A percentile compares a stretch with the other conserved stretches of the same genome.
Conservation (phyloP, 495 filamentous ascomycete species). For the Chaetomium tenue region DNA sequence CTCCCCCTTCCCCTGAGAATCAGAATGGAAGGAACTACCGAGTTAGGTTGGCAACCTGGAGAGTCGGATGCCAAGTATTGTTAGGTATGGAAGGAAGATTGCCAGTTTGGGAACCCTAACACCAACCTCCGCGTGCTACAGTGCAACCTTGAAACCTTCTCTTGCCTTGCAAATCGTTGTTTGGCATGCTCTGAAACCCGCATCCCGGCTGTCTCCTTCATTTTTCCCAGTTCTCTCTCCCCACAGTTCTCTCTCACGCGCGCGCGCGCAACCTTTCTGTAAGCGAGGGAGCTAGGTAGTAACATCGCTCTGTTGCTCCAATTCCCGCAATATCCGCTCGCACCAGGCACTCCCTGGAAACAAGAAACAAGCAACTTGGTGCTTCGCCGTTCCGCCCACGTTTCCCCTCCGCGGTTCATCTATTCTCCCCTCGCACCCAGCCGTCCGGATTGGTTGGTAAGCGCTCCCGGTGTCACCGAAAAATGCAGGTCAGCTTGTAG, state of each 20-base stretch:
- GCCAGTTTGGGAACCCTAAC: too few species aligned
- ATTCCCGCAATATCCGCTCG: neutral
- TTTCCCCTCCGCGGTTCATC: neutral
- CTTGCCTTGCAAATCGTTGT: neutral
- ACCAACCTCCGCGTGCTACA: too few species aligned
- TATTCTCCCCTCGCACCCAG: too few species aligned
- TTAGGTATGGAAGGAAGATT: too few species aligned
- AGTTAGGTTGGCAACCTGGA: too few species aligned
- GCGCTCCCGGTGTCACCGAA: constrained; percentile 2
- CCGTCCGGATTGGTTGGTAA: constrained; percentile 6
- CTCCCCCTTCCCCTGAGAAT: neutral
- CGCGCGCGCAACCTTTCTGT: too few species aligned
- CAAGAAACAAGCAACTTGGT: neutral
- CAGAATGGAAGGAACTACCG: neutral
- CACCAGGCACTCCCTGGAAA: neutral
- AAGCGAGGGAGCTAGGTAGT: neutral
- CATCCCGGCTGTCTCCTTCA: neutral
- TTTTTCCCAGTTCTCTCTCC: neutral
- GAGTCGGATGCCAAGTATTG: too few species aligned
- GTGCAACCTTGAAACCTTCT: too few species aligned
- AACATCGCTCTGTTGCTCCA: neutral
- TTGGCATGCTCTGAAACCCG: neutral
- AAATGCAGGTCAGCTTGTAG: constrained; percentile 13
- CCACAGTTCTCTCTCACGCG: too few species aligned
- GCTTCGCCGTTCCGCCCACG: neutral